Base-by-base conservation (phyloP, 345 rosid genomes). In the Aethionema arabicum region DNA sequence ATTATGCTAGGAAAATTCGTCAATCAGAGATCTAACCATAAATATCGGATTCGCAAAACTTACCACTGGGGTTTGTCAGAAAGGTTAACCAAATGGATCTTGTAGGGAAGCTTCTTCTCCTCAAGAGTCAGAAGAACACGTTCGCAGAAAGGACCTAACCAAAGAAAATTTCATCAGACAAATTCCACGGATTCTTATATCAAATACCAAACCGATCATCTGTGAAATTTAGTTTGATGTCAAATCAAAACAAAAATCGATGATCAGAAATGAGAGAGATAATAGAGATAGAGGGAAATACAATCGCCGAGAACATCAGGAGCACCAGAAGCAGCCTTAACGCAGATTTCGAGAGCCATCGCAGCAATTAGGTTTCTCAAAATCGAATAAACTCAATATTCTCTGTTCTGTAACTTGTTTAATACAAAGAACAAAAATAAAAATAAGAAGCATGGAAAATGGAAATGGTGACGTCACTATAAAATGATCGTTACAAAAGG, bases 261-360 rank as follows among this genome's bases (percentile, higher is more conserved):
- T 16, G 31, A 58, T 66, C 51, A 32, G 4, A 8, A 8, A 9
- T 2, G 16, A 4, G 12, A 30, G 16, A 39, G 15, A 33, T 45
- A 11, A 15, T n/a, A 3, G 54, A 6, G 12, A 4, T 63, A 47
- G 36, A 13, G 54, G 21, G 13, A 67, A 67, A 2, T 81, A 91
- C 95, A 91, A 75, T 91, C 98, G 46, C 95, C 96, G 33, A 82
- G 83, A 65, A 57, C 48, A 57, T 83, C 82, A 40, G 85, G 84
- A 14, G 83, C 85, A 30, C 88, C 95, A 30, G 43, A 37, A 39
- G 92, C 97, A 53, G 82, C 96, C 80, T 90, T 90, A 42, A 83
- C 99, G 68, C 88, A 83, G 76, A 93, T 51, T 76, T 91, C 98
- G 59, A 88, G 38, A 65, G 82, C 68, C 98, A 91, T 88, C 39